phyloP scores from a whole-genome alignment of 192 early-diverging fungal genomes.

The Backusella liffmaniae region DNA sequence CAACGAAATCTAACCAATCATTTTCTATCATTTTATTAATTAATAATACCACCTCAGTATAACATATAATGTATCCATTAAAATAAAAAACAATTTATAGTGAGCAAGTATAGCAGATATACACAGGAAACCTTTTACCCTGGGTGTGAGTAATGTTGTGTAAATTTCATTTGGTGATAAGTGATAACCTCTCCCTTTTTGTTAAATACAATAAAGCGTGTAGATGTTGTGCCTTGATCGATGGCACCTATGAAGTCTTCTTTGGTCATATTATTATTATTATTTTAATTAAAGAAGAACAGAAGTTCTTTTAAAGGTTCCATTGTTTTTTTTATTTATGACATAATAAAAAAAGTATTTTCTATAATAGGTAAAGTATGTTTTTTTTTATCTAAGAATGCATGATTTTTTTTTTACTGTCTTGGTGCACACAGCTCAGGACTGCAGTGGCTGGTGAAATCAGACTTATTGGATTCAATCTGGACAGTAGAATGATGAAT shows the following conservation, averaged over 20 bases:
- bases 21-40: too few species aligned
- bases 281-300: not conserved
- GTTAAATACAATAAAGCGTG: conserved; percentile 93
- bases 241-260: conserved; percentile 71
- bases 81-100: not conserved
- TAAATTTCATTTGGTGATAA: conserved; percentile 76
- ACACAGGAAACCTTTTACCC: conserved; percentile 44
- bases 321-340: not conserved
- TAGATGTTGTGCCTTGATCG: conserved; percentile 90
- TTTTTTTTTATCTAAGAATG: not conserved
- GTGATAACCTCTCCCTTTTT: conserved; percentile 63
- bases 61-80: not conserved
- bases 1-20: too few species aligned
- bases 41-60: too few species aligned
- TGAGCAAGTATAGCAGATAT: not conserved
- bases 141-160: conserved; percentile 70
- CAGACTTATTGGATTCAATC: conserved; percentile 40
- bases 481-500: conserved; percentile 59
- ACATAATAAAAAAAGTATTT: not conserved
- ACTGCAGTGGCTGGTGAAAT: conserved; percentile 48
- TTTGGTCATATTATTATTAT: not conserved
- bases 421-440: conserved; percentile 40
- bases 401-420: not conserved
- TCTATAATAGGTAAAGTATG: not conserved
- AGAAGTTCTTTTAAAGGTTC: not conserved